A percentile compares a stretch with the other conserved stretches of the same genome.
Conservation (phyloP, 345 rosid species). For the Salix viminalis region DNA sequence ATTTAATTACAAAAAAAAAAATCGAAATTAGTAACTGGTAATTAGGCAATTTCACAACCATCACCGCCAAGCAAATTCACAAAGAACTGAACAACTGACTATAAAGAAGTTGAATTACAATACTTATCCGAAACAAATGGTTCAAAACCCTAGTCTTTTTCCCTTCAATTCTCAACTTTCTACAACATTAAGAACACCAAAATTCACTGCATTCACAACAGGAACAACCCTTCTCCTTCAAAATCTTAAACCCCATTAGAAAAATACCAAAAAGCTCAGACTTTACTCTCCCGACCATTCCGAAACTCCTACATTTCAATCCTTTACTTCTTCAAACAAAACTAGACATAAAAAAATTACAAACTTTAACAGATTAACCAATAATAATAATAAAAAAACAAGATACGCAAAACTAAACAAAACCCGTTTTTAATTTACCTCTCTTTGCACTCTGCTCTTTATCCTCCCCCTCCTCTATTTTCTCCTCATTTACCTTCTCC, state of each 20-base stretch:
- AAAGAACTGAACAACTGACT: neutral
- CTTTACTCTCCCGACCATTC: neutral
- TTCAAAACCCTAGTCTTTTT: neutral
- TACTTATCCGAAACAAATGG: neutral
- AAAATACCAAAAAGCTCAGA: neutral
- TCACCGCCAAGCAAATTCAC: neutral
- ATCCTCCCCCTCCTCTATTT: conserved; percentile 7
- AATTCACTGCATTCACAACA: neutral
- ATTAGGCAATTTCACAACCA: neutral
- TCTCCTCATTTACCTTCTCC: conserved; percentile 26
- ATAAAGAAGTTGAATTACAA: neutral
- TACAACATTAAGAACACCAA: neutral
- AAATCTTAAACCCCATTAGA: neutral
- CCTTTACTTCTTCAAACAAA: neutral
- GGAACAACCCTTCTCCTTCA: neutral
- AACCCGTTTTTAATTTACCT: neutral
- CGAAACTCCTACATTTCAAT: neutral
- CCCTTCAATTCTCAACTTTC: neutral
- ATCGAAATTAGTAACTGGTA: neutral
- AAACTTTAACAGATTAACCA: neutral
- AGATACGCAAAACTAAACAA: neutral
- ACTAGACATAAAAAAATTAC: neutral
- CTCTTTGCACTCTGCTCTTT: neutral
- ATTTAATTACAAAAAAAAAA: neutral
- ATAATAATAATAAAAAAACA: neutral